A percentile compares a stretch with the other conserved stretches of the same genome.
Conservation (phyloP, 73 alveolate genomes). For the Urostyla sp. region DNA sequence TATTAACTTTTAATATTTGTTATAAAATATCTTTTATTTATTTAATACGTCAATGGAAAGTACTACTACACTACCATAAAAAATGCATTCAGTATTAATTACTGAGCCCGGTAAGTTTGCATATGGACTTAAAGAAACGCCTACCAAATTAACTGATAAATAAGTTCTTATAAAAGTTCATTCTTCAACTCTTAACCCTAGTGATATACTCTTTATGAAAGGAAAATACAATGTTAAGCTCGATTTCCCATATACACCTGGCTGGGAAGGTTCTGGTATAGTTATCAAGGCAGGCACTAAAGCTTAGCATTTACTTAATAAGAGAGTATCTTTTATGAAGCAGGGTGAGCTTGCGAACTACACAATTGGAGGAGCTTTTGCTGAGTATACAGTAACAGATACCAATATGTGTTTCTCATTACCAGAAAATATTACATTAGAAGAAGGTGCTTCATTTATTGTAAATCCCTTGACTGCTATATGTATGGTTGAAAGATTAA, state of each 20-base stretch:
- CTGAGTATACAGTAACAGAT: conserved; percentile 65
- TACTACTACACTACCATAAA: background rate
- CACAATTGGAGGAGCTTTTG: conserved; percentile 55
- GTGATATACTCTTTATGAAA: conserved; percentile 74
- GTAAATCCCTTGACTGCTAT: conserved; percentile 71
- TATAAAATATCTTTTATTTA: background rate
- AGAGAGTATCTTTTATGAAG: conserved; percentile 70
- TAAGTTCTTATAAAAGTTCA: conserved; percentile 79
- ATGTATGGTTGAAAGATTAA: conserved; percentile 57
- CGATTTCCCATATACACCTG: conserved; percentile 66
- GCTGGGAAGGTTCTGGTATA: conserved; percentile 77
- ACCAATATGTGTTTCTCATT: conserved; percentile 29
- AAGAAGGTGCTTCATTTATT: conserved; percentile 54
- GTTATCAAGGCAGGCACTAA: conserved; percentile 76
- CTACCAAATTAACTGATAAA: conserved; percentile 67
- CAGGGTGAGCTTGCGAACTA: conserved; percentile 27
- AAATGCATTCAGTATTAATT: conserved; percentile 45
- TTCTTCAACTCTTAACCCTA: conserved; percentile 81
- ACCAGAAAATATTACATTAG: conserved; percentile 58
- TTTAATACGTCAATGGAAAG: background rate
- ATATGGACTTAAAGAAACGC: conserved; percentile 7
- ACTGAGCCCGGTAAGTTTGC: conserved; percentile 31
- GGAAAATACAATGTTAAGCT: conserved; percentile 64
- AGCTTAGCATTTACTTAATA: conserved; percentile 56
- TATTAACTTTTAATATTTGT: too few relatives aligned